A percentile compares a stretch with the other conserved stretches of the same genome.
phyloP scores from a whole-genome alignment of 2,329 filamentous ascomycete genomes.

The Calcarisporium arbuscula region DNA sequence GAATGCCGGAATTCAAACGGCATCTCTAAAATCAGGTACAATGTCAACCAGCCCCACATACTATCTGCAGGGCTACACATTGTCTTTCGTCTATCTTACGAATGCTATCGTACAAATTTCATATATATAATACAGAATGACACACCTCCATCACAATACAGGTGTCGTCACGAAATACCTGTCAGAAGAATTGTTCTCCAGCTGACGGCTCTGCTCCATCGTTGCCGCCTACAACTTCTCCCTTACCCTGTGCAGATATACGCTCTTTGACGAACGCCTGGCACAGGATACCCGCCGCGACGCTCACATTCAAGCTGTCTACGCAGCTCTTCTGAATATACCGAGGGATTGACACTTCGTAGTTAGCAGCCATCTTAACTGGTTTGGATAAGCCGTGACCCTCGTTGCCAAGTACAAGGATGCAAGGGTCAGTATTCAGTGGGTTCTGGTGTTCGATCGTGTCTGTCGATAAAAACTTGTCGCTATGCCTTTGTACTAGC shows the following conservation, averaged over 20 bases:
- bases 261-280: constrained; percentile 54
- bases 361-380: constrained; percentile 60
- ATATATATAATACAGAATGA: too few species aligned
- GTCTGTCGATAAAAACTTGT: constrained; percentile 43
- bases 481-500: constrained; percentile 24
- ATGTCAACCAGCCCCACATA: too few species aligned
- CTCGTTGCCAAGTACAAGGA: constrained; percentile 80
- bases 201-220: too few species aligned
- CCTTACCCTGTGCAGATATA: constrained; percentile 9
- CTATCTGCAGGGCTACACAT: too few species aligned
- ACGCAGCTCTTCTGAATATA: constrained; percentile 51
- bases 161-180: too few species aligned
- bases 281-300: constrained; percentile 73
- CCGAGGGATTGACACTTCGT: constrained; percentile 58
- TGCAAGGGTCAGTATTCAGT: constrained; percentile 55
- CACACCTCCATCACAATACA: too few species aligned
- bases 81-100: too few species aligned
- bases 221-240: too few species aligned
- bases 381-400: constrained; percentile 63
- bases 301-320: constrained; percentile 91
- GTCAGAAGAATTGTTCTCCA: too few species aligned
- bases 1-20: too few species aligned
- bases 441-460: constrained; percentile 45
- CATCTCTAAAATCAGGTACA: too few species aligned
- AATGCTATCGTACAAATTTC: too few species aligned